phyloP scores from a whole-genome alignment of 2,329 filamentous ascomycete genomes.

The Metarhizium sp. region DNA sequence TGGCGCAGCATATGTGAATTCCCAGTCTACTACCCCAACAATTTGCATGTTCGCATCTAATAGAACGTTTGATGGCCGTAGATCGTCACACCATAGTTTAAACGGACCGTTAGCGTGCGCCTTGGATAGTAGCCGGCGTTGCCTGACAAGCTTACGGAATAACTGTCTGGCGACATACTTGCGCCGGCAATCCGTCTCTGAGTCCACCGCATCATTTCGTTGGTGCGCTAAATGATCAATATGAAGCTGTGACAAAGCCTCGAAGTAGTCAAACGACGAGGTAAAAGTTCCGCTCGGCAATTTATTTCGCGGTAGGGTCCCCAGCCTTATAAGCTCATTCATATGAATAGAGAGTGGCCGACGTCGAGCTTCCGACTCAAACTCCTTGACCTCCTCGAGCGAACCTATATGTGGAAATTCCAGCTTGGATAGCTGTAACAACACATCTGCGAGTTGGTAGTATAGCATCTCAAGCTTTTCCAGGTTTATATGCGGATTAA shows the following conservation, averaged over 20 bases:
- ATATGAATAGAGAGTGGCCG: constrained; percentile 3
- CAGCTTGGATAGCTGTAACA: constrained; percentile 3
- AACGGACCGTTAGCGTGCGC: constrained; percentile 8
- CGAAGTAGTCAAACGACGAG: background rate
- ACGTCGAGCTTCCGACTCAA: constrained; percentile 16
- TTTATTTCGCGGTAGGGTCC: background rate
- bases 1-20: constrained; percentile 26
- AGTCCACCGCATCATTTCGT: constrained; percentile 25
- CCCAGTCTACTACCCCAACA: constrained; percentile 30
- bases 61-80: constrained; percentile 23
- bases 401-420: background rate
- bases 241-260: background rate
- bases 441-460: constrained; percentile 1
- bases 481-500: background rate
- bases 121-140: constrained; percentile 16
- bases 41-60: constrained; percentile 17
- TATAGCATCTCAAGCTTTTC: constrained; percentile 1
- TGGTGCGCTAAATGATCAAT: constrained; percentile 15
- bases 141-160: constrained; percentile 13
- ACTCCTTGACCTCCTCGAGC: background rate
- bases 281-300: background rate
- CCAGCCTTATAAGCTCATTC: constrained; percentile 3
- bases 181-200: constrained; percentile 18
- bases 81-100: constrained; percentile 21
- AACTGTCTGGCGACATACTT: constrained; percentile 21